Percentiles rank a stretch among this genome's conserved stretches.
Conservation (phyloP, 305 asterid genomes). For the Fraxinus velutina region DNA sequence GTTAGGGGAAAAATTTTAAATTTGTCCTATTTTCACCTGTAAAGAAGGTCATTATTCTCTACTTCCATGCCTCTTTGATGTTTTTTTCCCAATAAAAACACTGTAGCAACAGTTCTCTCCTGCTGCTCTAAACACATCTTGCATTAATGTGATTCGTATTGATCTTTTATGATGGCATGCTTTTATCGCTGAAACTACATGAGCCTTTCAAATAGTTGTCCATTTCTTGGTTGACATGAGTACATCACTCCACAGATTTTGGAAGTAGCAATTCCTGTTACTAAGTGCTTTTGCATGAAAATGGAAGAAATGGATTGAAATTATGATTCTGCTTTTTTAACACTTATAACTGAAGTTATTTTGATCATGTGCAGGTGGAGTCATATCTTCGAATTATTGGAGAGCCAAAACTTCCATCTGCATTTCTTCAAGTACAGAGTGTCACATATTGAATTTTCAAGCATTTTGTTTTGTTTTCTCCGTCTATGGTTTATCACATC, state of each 20-base stretch:
- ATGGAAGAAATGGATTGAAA: constrained; percentile 5
- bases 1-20: neutral
- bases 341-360: constrained; percentile 27
- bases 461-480: neutral
- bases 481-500: constrained; percentile 8
- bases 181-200: neutral
- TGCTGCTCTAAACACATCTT: neutral
- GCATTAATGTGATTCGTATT: neutral
- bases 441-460: neutral
- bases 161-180: neutral
- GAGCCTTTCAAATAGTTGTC: neutral
- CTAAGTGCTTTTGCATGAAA: neutral
- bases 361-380: constrained; percentile 68
- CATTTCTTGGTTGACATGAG: neutral
- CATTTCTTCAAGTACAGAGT: constrained; percentile 77
- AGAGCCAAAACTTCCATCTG: constrained; percentile 96
- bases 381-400: constrained; percentile 83
- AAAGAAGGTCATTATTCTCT: neutral
- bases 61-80: neutral
- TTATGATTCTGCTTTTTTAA: constrained; percentile 24
- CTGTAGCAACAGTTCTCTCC: neutral
- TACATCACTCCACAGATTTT: constrained; percentile 7
- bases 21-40: neutral
- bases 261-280: neutral
- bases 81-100: neutral